Base-by-base conservation (phyloP, 345 rosid species). In the Arabis alpina region DNA sequence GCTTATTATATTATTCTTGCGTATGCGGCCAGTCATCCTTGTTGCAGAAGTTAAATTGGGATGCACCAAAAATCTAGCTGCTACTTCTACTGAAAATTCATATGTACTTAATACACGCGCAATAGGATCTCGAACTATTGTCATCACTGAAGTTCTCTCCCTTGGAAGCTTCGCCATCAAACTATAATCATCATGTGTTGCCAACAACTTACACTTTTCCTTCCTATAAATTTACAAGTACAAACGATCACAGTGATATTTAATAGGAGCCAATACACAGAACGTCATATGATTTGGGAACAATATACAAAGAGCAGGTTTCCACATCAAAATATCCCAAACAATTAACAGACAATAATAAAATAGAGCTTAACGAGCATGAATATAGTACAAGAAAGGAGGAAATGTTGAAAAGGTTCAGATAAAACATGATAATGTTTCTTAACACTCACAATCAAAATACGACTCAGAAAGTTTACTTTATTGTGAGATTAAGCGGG, bases 121-220 rank as follows among this genome's bases (percentile, higher is more conserved):
- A 53, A 91, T 61, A 30, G 99, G 99, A 79, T 93, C 83, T 73
- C 99, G 82, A 57, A 93, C 85, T 78, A 93, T 85, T 4, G 99
- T 93, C 81, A 89, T 87, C 63, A 91, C 91, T 5, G 99, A 93
- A 8, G 96, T 93, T 77, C 75, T 87, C 70, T 84, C 90, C 77
- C 59, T 81, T 3, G 95, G 92, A 83, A 94, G 89, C 77, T 86
- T 85, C 65, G 93, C 86, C 81, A 84, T 86, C 83, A 91, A 65
- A 85, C 99, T 94, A 74, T 94, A 94, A 77, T 94, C 99, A 84
- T 94, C 97, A 83, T 94, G 99, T 16, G 96, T 94, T 34, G 79
- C 85, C 82, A 91, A 75, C 81, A 94, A 81, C 71, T 87, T 84
- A 81, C 99, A 94, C 64, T 80, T 83, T 70, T 72, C 60, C 71